Percentiles rank a stretch among this genome's conserved stretches.
Evolutionary conservation across 257 asterid species (phyloP).

Genomic region (Solanum chilense): DNA sequence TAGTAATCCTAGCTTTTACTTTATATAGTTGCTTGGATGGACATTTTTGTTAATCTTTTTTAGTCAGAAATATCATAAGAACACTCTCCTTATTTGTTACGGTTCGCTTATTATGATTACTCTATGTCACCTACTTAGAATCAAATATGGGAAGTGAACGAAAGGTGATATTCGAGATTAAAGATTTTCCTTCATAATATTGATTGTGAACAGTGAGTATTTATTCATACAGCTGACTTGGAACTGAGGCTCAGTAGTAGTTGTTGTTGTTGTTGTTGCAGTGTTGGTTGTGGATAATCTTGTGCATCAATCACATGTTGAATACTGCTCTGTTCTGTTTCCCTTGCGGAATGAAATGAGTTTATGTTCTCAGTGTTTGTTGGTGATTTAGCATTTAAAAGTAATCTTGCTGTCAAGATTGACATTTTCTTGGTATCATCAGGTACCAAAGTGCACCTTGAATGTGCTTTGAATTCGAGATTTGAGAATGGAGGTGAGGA

Average conservation of each 20-base stretch:
- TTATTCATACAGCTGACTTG: not conserved
- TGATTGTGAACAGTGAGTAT: not conserved
- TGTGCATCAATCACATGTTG: not conserved
- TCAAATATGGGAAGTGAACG: not conserved
- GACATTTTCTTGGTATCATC: not conserved
- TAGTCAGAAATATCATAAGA: not conserved
- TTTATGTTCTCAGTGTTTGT: not conserved
- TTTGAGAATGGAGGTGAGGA: constrained; percentile 25
- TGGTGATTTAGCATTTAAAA: not conserved
- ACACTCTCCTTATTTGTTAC: not conserved
- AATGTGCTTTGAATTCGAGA: constrained; percentile 17
- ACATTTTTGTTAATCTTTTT: not conserved
- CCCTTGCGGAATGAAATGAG: not conserved
- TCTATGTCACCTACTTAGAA: not conserved
- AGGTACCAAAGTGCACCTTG: not conserved
- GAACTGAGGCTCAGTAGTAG: not conserved
- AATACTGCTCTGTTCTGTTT: not conserved
- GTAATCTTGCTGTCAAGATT: not conserved
- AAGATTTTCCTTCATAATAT: too few species aligned
- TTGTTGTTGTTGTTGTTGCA: not conserved
- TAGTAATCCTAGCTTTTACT: not conserved
- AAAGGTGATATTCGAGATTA: not conserved
- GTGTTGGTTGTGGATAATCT: not conserved
- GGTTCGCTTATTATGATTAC: not conserved
- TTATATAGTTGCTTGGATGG: not conserved